phyloP scores from a whole-genome alignment of 139 green algal genomes.

The Bryopsis sp. region DNA sequence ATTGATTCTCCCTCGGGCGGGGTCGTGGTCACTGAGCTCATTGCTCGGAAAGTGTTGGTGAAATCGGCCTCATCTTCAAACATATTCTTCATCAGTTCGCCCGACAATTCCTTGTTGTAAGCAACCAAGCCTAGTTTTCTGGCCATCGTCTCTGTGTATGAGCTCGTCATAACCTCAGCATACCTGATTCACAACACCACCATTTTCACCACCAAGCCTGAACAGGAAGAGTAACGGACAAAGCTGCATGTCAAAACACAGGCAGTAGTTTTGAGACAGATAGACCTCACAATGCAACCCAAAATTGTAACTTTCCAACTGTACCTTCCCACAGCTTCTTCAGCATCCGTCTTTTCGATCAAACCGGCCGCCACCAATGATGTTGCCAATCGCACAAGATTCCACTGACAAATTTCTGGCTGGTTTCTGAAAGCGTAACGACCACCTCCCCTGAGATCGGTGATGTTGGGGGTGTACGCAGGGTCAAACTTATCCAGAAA shows the following conservation, averaged over 20 bases:
- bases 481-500: constrained; percentile 89
- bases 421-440: constrained; percentile 52
- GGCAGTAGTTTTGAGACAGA: too few species aligned
- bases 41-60: constrained; percentile 53
- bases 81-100: constrained; percentile 51
- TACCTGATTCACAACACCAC: neutral
- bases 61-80: constrained; percentile 54
- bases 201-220: neutral
- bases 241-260: too few species aligned
- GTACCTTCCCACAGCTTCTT: constrained; percentile 42
- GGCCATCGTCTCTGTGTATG: constrained; percentile 50
- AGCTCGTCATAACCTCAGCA: constrained; percentile 30
- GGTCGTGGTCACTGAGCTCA: neutral
- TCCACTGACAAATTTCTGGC: constrained; percentile 57
- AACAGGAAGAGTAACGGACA: neutral
- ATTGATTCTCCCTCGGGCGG: neutral
- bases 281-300: too few species aligned
- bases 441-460: constrained; percentile 52
- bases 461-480: constrained; percentile 89
- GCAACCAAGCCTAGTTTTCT: constrained; percentile 59
- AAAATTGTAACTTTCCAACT: too few species aligned
- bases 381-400: constrained; percentile 53
- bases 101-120: constrained; percentile 41
- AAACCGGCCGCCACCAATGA: constrained; percentile 48
- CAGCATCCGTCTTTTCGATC: constrained; percentile 39